These are phyloP conservation scores for Phytophthora cactorum DNA, from an alignment of 352 stramenopile genomes.

Conservation along the genomic window DNA sequence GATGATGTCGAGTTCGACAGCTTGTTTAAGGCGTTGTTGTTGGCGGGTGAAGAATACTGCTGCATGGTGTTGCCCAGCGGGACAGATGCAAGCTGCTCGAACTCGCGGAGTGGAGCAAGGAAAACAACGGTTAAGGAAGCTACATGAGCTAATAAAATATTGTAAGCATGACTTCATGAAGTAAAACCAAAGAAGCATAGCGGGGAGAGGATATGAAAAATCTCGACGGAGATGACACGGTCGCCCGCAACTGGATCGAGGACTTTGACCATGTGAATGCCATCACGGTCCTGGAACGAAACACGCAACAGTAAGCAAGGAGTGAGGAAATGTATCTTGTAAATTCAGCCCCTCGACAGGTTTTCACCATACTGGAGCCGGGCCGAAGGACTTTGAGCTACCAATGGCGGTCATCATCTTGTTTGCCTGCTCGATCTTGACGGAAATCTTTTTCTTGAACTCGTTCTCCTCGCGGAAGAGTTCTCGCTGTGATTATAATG, in stretches of 20 bases:
- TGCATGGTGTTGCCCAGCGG: slow-evolving; percentile 59
- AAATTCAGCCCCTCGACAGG: background rate
- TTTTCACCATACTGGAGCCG: slow-evolving; percentile 45
- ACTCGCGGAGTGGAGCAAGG: slow-evolving; percentile 64
- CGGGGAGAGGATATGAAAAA: slow-evolving; percentile 71
- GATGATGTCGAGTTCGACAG: background rate
- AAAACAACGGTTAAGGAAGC: slow-evolving; percentile 50
- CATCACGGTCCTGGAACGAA: slow-evolving; percentile 60
- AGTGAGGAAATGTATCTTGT: background rate
- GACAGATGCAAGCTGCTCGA: slow-evolving; percentile 69
- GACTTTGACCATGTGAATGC: slow-evolving; percentile 73
- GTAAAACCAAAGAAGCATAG: background rate
- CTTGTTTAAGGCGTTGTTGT: slow-evolving; percentile 5
- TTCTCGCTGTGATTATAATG: slow-evolving; percentile 39
- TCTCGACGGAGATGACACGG: slow-evolving; percentile 70
- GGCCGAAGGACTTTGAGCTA: slow-evolving; percentile 52
- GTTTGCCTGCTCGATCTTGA: slow-evolving; percentile 86
- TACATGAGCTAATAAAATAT: background rate
- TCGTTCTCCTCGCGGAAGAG: slow-evolving; percentile 67
- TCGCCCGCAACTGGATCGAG: slow-evolving; percentile 44
- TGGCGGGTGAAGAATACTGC: slow-evolving; percentile 9
- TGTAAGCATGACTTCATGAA: background rate
- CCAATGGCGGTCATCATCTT: slow-evolving; percentile 60
- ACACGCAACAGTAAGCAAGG: background rate
- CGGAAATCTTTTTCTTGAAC: slow-evolving; percentile 75